Percentiles rank a stretch among this genome's conserved stretches.
phyloP scores from a whole-genome alignment of 2,329 filamentous ascomycete genomes.

The Neobulgaria alba region DNA sequence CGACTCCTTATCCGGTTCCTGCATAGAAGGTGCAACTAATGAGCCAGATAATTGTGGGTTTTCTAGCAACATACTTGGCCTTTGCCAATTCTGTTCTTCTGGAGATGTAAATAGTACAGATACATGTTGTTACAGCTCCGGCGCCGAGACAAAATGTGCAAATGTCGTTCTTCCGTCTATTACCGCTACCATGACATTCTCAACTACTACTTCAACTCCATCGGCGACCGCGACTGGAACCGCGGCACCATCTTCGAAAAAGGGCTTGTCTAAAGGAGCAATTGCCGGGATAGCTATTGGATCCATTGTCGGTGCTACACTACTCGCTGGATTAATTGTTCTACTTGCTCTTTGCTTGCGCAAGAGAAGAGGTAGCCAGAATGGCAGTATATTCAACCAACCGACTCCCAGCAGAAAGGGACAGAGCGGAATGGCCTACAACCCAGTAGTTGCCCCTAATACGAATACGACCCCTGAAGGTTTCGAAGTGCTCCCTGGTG shows the following conservation, averaged over 20 bases:
- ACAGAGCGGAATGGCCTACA: slow-evolving; percentile 35
- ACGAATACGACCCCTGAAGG: slow-evolving; percentile 35
- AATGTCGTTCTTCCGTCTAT: slow-evolving; percentile 72
- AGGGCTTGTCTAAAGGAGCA: slow-evolving; percentile 64
- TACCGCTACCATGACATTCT: slow-evolving; percentile 57
- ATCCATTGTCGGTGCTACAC: slow-evolving; percentile 57
- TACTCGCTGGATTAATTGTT: slow-evolving; percentile 63
- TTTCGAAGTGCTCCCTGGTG: slow-evolving; percentile 73
- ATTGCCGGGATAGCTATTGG: slow-evolving; percentile 91
- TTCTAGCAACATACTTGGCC: slow-evolving; percentile 57
- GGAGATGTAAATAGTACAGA: slow-evolving; percentile 88
- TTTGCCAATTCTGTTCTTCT: slow-evolving; percentile 79
- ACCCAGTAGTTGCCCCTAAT: slow-evolving; percentile 29
- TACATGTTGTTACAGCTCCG: slow-evolving; percentile 82
- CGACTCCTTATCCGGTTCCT: slow-evolving; percentile 66
- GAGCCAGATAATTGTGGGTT: slow-evolving; percentile 86
- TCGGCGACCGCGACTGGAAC: slow-evolving; percentile 12
- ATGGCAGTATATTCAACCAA: slow-evolving; percentile 78
- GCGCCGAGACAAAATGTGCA: slow-evolving; percentile 64
- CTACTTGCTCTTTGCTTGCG: slow-evolving; percentile 42
- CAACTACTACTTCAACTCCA: slow-evolving; percentile 32
- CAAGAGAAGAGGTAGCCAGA: slow-evolving; percentile 48
- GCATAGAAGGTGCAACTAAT: slow-evolving; percentile 69
- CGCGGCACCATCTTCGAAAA: slow-evolving; percentile 6
- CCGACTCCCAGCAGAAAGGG: slow-evolving; percentile 62